A percentile compares a stretch with the other conserved stretches of the same genome.
These are phyloP conservation scores for Paralagenidium karlingii DNA, from an alignment of 352 stramenopile species.

Conservation along the genomic window DNA sequence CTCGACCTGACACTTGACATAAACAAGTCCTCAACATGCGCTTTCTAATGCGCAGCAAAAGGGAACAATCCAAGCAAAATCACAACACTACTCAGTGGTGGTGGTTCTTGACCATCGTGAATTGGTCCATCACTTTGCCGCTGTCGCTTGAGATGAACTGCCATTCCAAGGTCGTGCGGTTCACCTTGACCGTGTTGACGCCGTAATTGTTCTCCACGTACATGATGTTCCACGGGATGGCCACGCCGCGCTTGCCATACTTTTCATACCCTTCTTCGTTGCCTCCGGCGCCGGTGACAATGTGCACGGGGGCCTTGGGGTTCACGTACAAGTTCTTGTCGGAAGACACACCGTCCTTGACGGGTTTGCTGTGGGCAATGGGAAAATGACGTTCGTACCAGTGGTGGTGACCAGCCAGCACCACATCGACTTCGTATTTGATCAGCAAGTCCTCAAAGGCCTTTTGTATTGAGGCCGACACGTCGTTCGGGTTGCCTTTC, in stretches of 20 bases:
- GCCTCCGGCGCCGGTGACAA: conserved; percentile 24
- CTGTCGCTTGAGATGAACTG: conserved; percentile 5
- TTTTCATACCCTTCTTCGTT: conserved; percentile 6
- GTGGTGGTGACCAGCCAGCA: conserved; percentile 35
- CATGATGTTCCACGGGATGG: conserved; percentile 5
- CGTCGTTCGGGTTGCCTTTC: conserved; percentile 16
- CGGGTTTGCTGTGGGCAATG: conserved; percentile 15
- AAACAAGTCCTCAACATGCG: no score
- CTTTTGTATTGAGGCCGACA: conserved; percentile 15
- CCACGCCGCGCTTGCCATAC: conserved; percentile 4
- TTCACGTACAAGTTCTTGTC: conserved; percentile 23
- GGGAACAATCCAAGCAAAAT: no score
- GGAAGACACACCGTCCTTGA: conserved; percentile 27
- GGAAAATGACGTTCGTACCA: conserved; percentile 34
- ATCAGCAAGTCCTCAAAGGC: conserved; percentile 46
- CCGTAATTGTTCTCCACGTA: conserved; percentile 8
- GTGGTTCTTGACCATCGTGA: conserved; percentile 8
- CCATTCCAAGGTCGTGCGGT: conserved; percentile 5
- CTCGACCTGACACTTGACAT: no score
- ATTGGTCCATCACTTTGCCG: conserved; percentile 6
- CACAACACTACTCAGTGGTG: no score
- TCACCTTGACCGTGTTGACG: conserved; percentile 8
- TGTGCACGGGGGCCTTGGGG: conserved; percentile 30
- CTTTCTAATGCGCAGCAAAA: no score
- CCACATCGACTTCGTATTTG: conserved; percentile 48